A percentile compares a stretch with the other conserved stretches of the same genome.
Evolutionary conservation across 208 protist genomes (phyloP).

Genomic region (Trypanosoma lewisi): DNA sequence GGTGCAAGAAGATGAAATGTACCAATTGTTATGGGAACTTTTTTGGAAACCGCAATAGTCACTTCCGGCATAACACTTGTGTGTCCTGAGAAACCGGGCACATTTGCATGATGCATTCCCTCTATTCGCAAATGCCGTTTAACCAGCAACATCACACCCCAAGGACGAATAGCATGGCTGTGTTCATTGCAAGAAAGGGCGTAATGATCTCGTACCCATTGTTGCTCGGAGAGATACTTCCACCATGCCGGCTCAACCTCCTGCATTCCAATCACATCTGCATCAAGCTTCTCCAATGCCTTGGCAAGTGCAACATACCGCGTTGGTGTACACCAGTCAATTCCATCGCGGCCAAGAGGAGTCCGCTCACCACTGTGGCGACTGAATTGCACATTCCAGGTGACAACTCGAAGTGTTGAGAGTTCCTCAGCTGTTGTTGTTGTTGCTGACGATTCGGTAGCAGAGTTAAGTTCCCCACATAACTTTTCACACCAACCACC

Average conservation of each 20-base stretch:
- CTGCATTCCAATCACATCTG: conserved; percentile 65
- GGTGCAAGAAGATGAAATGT: conserved; percentile 53
- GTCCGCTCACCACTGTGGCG: conserved; percentile 52
- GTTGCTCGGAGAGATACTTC: conserved; percentile 38
- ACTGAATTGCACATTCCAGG: conserved; percentile 60
- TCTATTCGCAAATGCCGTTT: conserved; percentile 25
- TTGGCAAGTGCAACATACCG: conserved; percentile 43
- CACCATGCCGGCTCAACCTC: conserved; percentile 57
- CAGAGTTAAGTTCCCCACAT: conserved; percentile 15
- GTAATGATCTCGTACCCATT: conserved; percentile 46
- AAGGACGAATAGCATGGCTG: conserved; percentile 45
- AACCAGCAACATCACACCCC: conserved; percentile 55
- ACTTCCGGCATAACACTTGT: conserved; percentile 48
- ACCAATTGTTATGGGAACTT: conserved; percentile 37
- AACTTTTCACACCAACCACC: conserved; percentile 24
- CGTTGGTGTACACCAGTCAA: conserved; percentile 63
- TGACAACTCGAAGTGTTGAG: conserved; percentile 41
- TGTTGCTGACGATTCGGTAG: too few relatives aligned
- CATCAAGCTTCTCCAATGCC: conserved; percentile 36
- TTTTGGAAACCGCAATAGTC: conserved; percentile 28
- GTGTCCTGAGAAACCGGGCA: conserved; percentile 45
- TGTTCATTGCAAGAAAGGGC: conserved; percentile 29
- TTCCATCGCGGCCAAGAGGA: conserved; percentile 44
- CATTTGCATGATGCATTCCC: conserved; percentile 32
- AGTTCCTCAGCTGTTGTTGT: conserved; percentile 14